A percentile compares a stretch with the other conserved stretches of the same genome.
These are phyloP conservation scores for Glycine latifolia DNA, from an alignment of 306 rosid species.

Conservation along the genomic window DNA sequence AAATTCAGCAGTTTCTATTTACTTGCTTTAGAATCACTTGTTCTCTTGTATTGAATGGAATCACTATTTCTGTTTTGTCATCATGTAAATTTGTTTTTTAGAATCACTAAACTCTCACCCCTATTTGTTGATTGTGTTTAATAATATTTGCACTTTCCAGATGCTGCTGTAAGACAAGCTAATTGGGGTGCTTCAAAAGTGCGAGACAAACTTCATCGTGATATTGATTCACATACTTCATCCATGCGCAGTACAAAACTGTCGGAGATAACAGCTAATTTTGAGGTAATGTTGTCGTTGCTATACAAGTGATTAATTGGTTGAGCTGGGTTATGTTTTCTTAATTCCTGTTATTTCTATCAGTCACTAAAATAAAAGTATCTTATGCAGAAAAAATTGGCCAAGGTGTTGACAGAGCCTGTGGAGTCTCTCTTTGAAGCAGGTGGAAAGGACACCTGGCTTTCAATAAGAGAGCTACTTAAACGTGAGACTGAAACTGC, in stretches of 20 bases:
- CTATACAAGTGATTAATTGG: slow-evolving; percentile 20
- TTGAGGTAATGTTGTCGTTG: slow-evolving; percentile 63
- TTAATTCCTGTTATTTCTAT: slow-evolving; percentile 23
- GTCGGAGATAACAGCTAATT: slow-evolving; percentile 53
- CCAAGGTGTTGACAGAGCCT: slow-evolving; percentile 68
- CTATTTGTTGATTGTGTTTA: slow-evolving; percentile 21
- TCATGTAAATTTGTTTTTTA: slow-evolving; percentile 11
- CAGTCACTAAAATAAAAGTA: slow-evolving; percentile 32
- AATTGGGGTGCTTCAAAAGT: slow-evolving; percentile 76
- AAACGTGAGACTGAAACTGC: slow-evolving; percentile 68
- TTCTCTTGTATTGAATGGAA: slow-evolving; percentile 20
- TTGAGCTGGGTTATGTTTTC: slow-evolving; percentile 31
- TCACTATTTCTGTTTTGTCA: not conserved
- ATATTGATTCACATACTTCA: slow-evolving; percentile 69
- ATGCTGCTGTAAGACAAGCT: slow-evolving; percentile 67
- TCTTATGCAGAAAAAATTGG: slow-evolving; percentile 69
- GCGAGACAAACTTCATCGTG: slow-evolving; percentile 74
- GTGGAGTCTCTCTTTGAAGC: slow-evolving; percentile 77
- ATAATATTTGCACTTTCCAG: slow-evolving; percentile 53
- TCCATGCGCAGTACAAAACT: slow-evolving; percentile 66
- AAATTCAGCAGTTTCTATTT: slow-evolving; percentile 13
- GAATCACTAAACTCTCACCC: not conserved
- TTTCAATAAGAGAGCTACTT: slow-evolving; percentile 74
- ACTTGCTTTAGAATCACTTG: slow-evolving; percentile 26
- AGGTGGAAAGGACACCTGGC: slow-evolving; percentile 79